Evolutionary conservation across 371 early-diverging fungal species (phyloP), one percentile per base, ranked within the genome.

Genomic region (Mortierella sp.): DNA sequence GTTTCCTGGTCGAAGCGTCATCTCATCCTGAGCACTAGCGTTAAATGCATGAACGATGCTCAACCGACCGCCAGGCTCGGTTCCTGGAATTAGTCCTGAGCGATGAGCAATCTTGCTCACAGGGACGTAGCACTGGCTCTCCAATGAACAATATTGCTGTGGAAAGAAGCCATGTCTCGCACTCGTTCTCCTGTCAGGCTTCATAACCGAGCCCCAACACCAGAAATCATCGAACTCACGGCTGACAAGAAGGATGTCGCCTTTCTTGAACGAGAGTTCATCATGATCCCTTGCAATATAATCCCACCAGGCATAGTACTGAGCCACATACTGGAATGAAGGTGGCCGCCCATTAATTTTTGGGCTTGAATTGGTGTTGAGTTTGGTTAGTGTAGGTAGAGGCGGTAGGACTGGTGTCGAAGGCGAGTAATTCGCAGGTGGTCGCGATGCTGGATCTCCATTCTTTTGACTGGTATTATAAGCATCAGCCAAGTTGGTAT

Each of bases 251-350:
- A 81, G 70, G 40, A 81, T 66, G 20, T 81, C 81, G 58, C 81
- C 81, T 47, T 72, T 75, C 58, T 68, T 72, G 62, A 81, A 81
- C 16, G 81, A 81, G 22, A 81, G 76, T 16, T 81, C 81, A 24
- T 81, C 81, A 28, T 81, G 76, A 18, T 81, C 81, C 3, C 72
- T 68, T 24, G 80, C 75, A 28, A 79, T 79, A 37, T 79, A 79
- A 58, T 80, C 81, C 81, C 81, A 80, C 75, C 81, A 80, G 22
- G 75, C 81, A 51, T 75, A 75, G 58, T 68, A 80, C 54, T 80
- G 81, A 24, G 81, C 76, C 20, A 75, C 61, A 61, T 81, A 81
- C 26, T 75, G 81, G 22, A 75, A 76, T 16, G 81, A 81, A 18
- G 72, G 18, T 32, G 81, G 81, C 12, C 80, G 67, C 6, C 62